Percentiles rank a stretch among this genome's conserved stretches.
These are phyloP conservation scores for Kwoniella sp. DNA, from an alignment of 768 basidiomycete species.

Conservation along the genomic window DNA sequence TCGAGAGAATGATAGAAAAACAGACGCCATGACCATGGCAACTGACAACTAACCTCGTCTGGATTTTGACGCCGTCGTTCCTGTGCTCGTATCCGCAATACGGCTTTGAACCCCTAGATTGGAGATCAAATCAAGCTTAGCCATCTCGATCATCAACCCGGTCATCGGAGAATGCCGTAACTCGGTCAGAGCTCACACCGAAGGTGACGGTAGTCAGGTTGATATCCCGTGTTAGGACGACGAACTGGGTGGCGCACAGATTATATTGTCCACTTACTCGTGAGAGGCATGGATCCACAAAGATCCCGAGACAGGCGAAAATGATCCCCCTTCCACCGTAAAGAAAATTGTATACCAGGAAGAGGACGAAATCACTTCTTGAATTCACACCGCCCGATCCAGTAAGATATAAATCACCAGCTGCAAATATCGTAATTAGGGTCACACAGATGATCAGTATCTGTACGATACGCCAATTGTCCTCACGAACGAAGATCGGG, in stretches of 20 bases:
- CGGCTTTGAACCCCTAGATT: neutral
- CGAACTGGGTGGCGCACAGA: no score
- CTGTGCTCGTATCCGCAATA: neutral
- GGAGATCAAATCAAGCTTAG: neutral
- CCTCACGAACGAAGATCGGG: neutral
- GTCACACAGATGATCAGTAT: neutral
- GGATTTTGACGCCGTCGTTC: neutral
- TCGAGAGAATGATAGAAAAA: no score
- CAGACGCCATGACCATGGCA: no score
- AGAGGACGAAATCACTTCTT: slow-evolving; percentile 16
- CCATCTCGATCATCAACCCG: neutral
- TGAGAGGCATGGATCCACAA: slow-evolving; percentile 33
- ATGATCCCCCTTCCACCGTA: slow-evolving; percentile 35
- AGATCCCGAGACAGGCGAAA: slow-evolving; percentile 35
- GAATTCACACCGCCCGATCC: slow-evolving; percentile 17
- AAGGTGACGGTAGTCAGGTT: neutral
- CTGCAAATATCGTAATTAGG: neutral
- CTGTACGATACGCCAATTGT: neutral
- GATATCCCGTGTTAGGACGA: neutral
- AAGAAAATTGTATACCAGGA: slow-evolving; percentile 33
- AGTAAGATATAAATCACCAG: slow-evolving; percentile 28
- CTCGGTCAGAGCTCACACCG: neutral
- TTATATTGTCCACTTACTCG: slow-evolving; percentile 8
- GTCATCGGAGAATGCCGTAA: slow-evolving; percentile 1
- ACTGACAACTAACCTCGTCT: neutral